phyloP scores from a whole-genome alignment of 169 alveolate genomes.

The Cytauxzoon felis region DNA sequence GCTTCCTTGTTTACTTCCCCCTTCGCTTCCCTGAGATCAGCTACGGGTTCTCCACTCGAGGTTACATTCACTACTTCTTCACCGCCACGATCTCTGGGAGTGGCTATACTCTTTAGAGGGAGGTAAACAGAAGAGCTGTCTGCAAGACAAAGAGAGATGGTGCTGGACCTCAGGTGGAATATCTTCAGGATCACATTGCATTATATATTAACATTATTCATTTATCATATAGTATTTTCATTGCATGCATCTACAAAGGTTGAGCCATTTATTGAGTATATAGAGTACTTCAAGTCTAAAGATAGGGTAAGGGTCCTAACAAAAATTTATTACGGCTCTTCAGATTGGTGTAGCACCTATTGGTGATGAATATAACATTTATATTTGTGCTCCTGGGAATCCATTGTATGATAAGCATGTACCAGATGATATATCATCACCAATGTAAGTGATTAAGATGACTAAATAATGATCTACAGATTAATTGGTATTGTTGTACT shows the following conservation, averaged over 20 bases:
- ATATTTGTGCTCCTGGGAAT: constrained; percentile 60
- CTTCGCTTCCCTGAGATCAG: no score
- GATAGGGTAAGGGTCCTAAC: constrained; percentile 19
- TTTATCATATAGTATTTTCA: constrained; percentile 19
- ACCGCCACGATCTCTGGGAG: no score
- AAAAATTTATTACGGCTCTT: neutral
- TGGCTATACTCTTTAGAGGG: no score
- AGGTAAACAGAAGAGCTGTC: no score
- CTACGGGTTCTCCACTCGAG: no score
- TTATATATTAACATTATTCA: neutral
- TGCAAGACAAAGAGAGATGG: no score
- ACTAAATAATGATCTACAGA: constrained; percentile 9
- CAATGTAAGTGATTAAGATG: constrained; percentile 20
- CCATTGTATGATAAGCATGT: constrained; percentile 30
- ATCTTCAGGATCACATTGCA: no score
- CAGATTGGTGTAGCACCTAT: constrained; percentile 64
- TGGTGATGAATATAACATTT: constrained; percentile 22
- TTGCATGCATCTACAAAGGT: constrained; percentile 10
- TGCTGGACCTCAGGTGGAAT: no score
- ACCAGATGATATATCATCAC: neutral
- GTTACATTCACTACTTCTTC: no score
- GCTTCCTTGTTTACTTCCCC: no score
- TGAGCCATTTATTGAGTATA: constrained; percentile 44
- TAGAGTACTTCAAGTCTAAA: constrained; percentile 48
- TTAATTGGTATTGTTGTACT: constrained; percentile 33